Percentiles rank a stretch among this genome's conserved stretches.
Evolutionary conservation across 2,329 filamentous ascomycete genomes (phyloP).

Genomic region (Pseudopithomyces maydicus): DNA sequence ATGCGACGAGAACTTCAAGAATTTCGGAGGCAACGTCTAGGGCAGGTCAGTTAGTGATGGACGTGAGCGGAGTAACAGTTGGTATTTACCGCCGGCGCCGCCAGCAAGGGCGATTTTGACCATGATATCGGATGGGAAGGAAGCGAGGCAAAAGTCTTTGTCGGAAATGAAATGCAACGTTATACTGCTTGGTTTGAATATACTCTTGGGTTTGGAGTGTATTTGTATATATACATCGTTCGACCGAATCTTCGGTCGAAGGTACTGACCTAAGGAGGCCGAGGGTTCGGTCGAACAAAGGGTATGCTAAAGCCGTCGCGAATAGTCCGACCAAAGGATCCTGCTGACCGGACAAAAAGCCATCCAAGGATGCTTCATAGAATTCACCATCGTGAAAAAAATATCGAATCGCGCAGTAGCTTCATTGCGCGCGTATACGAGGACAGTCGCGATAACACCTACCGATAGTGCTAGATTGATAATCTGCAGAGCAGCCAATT

Average conservation of each 20-base stretch:
- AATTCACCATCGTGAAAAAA: no score
- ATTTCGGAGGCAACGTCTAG: conserved; percentile 58
- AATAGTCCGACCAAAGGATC: neutral
- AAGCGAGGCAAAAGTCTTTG: no score
- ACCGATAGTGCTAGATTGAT: no score
- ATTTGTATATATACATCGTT: conserved; percentile 8
- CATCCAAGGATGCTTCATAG: no score
- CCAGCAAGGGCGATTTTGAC: conserved; percentile 21
- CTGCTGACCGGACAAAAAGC: no score
- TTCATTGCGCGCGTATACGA: no score
- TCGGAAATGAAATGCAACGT: no score
- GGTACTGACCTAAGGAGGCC: neutral
- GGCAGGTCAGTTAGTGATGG: neutral
- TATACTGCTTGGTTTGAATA: no score
- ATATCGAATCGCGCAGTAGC: neutral
- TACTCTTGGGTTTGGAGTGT: no score
- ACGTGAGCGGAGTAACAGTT: neutral
- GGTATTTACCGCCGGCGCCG: conserved; percentile 13
- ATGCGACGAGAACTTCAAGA: conserved; percentile 54
- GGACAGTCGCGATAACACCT: no score
- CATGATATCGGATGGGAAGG: conserved; percentile 3
- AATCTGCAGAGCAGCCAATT: no score
- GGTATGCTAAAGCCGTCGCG: neutral
- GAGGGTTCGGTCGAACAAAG: neutral
- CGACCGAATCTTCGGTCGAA: conserved; percentile 13